Base-by-base conservation (phyloP, 768 basidiomycete genomes). In the Suillus weaverae region DNA sequence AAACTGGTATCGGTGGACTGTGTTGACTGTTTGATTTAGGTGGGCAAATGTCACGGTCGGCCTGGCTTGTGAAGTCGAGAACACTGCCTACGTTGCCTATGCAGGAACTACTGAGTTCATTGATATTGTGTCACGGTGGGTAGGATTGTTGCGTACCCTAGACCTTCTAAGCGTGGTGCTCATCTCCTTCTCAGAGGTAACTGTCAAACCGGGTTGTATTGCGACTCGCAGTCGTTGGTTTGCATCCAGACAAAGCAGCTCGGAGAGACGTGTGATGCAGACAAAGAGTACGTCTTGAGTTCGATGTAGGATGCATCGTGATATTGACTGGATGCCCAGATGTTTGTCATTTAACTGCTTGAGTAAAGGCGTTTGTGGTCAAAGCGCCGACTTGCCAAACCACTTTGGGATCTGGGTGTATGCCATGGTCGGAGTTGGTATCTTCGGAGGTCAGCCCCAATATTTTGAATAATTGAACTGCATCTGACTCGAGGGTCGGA, bases 91-190 rank as follows among this genome's bases (percentile, higher is more conserved):
- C 72, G 89, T 86, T 54, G 89, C 86, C 0, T 94, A 92, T 71
- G 81, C 84, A 0, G 70, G 81, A 32, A 68, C 68, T 3, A 81
- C 78, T 50, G 88, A 90, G 73, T 92, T 89, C 66, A 83, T 90
- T 54, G 86, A 92, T 73, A 88, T 95, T 61, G 87, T 94, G 2
- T 94, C 93, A 64, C 85, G 93, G 93, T 91, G 70, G 38, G 80
- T 72, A 43, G 50, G 32, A 20, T 30, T 54, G 26, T 32, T 5
- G 22, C 16, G n/a, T 20, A 3, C 39, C 20, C 32, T 5, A n/a
- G 13, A 22, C 35, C 39, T 51, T 51, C 16, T 30, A 6, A 61
- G 30, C 14, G 56, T 14, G 20, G 39, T 18, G 26, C 14, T 32
- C 26, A 62, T 62, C 3, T 22, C 32, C 22, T 5, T 53, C 36